phyloP scores from a whole-genome alignment of 2,329 filamentous ascomycete species.

The Fusarium decemcellulare region DNA sequence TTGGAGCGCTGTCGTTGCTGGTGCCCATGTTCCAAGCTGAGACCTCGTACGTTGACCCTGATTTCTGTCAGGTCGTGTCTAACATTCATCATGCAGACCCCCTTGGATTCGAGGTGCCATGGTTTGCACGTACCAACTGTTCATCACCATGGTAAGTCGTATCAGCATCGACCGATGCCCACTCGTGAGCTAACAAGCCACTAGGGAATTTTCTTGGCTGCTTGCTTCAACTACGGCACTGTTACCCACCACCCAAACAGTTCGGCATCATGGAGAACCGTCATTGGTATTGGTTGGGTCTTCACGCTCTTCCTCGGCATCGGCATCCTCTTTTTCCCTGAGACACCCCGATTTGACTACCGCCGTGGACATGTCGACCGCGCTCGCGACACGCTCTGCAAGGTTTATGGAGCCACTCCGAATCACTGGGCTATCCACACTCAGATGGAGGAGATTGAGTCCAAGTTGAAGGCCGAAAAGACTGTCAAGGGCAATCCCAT shows the following conservation, averaged over 20 bases:
- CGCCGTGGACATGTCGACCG: constrained; percentile 62
- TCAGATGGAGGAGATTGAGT: constrained; percentile 68
- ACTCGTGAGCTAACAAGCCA: not conserved
- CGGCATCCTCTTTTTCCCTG: constrained; percentile 65
- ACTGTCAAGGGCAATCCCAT: constrained; percentile 56
- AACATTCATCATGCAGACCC: constrained; percentile 52
- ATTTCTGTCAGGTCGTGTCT: not conserved
- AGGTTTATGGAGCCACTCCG: constrained; percentile 60
- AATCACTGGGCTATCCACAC: constrained; percentile 62
- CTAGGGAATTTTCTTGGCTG: constrained; percentile 74
- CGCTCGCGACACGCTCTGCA: constrained; percentile 63
- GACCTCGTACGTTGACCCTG: constrained; percentile 59
- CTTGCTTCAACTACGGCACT: constrained; percentile 75
- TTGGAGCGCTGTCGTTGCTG: constrained; percentile 75
- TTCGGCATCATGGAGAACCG: constrained; percentile 72
- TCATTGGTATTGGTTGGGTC: constrained; percentile 67
- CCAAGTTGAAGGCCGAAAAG: constrained; percentile 65
- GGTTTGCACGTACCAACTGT: constrained; percentile 78
- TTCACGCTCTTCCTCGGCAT: constrained; percentile 64
- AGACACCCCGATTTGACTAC: constrained; percentile 67
- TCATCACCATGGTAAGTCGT: constrained; percentile 67
- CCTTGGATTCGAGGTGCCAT: constrained; percentile 76
- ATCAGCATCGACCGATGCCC: not conserved
- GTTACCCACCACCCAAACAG: constrained; percentile 58
- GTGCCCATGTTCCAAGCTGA: constrained; percentile 84